Conservation (phyloP, 441 rosid species). For the Melastoma candidum region DNA sequence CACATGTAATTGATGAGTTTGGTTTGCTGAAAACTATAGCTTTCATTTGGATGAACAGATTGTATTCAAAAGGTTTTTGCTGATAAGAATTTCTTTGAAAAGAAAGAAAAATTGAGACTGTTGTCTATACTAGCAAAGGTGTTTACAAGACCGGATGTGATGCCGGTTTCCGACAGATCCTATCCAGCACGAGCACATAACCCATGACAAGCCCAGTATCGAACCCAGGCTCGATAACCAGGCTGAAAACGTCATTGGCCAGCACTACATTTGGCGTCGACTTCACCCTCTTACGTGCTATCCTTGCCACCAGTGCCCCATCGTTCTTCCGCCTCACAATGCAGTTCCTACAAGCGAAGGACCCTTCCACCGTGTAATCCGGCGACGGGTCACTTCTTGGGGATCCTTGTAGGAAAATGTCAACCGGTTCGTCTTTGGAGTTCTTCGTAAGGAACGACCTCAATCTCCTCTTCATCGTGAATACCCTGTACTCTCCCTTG, state of each 20-base stretch:
- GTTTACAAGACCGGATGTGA: constrained; percentile 4
- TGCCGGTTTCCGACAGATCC: constrained; percentile 8
- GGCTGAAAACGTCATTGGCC: constrained; percentile 10
- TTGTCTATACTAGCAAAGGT: too few relatives aligned
- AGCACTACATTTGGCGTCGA: constrained; percentile 1
- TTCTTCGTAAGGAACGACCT: constrained; percentile 11
- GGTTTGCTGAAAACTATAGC: constrained; percentile 1
- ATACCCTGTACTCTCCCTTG: constrained; percentile 24
- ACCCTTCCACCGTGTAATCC: constrained; percentile 11
- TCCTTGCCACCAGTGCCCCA: constrained; percentile 10
- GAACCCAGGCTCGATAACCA: constrained; percentile 9
- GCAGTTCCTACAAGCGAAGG: constrained; percentile 9
- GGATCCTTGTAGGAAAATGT: constrained; percentile 23
- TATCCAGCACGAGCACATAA: constrained; percentile 13
- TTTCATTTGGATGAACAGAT: too few relatives aligned
- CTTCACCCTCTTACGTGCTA: constrained; percentile 13
- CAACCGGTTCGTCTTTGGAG: constrained; percentile 19
- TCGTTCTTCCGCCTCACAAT: not conserved
- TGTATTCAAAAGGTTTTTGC: too few relatives aligned
- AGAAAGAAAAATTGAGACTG: too few relatives aligned
- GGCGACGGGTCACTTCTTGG: not conserved
- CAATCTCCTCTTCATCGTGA: constrained; percentile 32
- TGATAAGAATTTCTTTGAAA: too few relatives aligned
- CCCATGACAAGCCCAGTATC: constrained; percentile 11
- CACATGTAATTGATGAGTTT: constrained; percentile 15